Percentiles rank a stretch among this genome's conserved stretches.
phyloP scores from a whole-genome alignment of 2,329 filamentous ascomycete species.

The Leptographium galeiforme region DNA sequence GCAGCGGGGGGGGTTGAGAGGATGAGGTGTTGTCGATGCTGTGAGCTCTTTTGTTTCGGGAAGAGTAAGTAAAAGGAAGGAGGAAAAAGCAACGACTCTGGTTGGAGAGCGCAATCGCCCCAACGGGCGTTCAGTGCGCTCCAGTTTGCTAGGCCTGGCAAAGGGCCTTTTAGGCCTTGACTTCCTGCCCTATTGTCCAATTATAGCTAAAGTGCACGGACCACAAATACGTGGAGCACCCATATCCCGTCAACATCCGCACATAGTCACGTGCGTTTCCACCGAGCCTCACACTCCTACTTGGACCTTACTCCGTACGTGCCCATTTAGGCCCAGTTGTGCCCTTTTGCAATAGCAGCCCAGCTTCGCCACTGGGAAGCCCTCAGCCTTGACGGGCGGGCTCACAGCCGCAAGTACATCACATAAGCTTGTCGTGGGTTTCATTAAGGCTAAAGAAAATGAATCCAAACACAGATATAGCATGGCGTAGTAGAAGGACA shows the following conservation, averaged over 20 bases:
- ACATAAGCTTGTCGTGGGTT: not conserved
- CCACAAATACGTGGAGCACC: not conserved
- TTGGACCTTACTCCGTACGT: too few relatives aligned
- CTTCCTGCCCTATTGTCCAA: not conserved
- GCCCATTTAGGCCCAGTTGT: not conserved
- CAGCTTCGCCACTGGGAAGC: too few relatives aligned
- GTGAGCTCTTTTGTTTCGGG: constrained; percentile 2
- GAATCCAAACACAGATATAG: not conserved
- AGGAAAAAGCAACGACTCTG: not conserved
- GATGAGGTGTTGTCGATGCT: not conserved
- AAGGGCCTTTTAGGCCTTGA: too few relatives aligned
- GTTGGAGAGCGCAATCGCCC: not conserved
- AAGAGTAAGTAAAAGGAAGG: not conserved
- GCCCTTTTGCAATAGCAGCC: not conserved
- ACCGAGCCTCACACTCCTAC: not conserved
- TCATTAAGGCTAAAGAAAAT: not conserved
- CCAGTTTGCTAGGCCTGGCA: not conserved
- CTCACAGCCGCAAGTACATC: not conserved
- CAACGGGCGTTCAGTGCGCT: not conserved
- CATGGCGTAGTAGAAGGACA: not conserved
- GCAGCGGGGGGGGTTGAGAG: not conserved
- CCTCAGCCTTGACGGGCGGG: not conserved
- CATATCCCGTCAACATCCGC: not conserved
- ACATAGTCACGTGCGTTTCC: not conserved
- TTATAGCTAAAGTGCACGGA: not conserved